Evolutionary conservation across 495 filamentous ascomycete genomes (phyloP).

Genomic region (Podospora australis): DNA sequence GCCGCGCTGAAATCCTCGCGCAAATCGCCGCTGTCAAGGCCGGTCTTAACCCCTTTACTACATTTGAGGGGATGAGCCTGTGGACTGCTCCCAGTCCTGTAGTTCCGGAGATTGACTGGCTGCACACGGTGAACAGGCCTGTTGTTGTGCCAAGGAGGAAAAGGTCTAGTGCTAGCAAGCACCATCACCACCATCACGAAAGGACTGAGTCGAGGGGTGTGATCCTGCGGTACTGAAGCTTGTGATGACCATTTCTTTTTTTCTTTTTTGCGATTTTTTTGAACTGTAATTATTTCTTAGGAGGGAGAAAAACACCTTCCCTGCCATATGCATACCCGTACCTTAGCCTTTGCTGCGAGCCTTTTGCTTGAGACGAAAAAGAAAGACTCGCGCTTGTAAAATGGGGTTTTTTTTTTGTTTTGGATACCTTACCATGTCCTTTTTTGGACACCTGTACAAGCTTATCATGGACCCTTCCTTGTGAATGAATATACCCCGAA

Average conservation of each 20-base stretch:
- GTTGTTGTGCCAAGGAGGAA: not conserved
- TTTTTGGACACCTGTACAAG: no score
- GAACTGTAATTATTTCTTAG: not conserved
- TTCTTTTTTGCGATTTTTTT: not conserved
- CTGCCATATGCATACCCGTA: no score
- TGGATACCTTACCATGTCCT: no score
- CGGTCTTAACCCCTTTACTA: constrained; percentile 6
- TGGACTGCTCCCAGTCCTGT: constrained; percentile 5
- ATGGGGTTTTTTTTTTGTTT: no score
- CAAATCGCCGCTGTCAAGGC: constrained; percentile 19
- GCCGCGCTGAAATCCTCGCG: constrained; percentile 17
- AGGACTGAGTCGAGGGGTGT: no score
- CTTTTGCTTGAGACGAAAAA: no score
- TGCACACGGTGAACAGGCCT: constrained; percentile 8
- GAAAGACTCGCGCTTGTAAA: no score
- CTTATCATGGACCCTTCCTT: no score
- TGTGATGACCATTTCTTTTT: not conserved
- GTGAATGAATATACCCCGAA: no score
- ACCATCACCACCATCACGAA: no score
- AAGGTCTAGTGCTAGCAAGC: not conserved
- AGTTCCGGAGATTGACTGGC: constrained; percentile 10
- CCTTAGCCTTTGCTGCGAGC: no score
- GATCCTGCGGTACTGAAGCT: not conserved
- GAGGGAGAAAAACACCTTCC: no score
- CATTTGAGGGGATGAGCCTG: constrained; percentile 12